These are phyloP conservation scores for Chaetoscypha palmicola DNA, from an alignment of 2,329 filamentous ascomycete species.

Conservation along the genomic window DNA sequence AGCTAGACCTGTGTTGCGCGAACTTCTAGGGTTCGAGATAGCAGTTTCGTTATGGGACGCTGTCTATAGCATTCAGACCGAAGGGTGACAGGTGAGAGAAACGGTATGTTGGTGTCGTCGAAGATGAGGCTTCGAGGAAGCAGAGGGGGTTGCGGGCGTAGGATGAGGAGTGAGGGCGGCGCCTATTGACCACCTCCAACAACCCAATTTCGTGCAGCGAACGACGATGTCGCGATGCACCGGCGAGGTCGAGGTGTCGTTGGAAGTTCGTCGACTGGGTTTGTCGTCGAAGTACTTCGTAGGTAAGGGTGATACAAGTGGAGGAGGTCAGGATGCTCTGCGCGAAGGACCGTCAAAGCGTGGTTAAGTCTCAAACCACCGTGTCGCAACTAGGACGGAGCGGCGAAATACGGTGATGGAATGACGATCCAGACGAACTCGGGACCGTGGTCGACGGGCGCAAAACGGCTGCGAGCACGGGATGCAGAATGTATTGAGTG, in stretches of 20 bases:
- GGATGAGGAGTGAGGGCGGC: neutral
- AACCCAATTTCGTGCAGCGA: neutral
- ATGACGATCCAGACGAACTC: slow-evolving; percentile 5
- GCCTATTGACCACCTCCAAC: neutral
- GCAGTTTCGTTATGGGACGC: slow-evolving; percentile 23
- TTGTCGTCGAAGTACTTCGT: neutral
- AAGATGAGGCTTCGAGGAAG: neutral
- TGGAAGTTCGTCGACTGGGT: neutral
- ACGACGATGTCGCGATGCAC: neutral
- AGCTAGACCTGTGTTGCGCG: slow-evolving; percentile 25
- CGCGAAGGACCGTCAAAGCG: neutral
- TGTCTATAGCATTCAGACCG: neutral
- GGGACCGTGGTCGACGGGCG: too few relatives aligned
- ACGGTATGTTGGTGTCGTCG: neutral
- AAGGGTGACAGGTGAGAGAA: neutral
- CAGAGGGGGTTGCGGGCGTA: neutral
- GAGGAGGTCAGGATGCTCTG: neutral
- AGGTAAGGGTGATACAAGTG: neutral
- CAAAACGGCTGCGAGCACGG: too few relatives aligned
- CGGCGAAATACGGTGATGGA: neutral
- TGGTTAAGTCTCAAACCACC: neutral
- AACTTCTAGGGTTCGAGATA: slow-evolving; percentile 15
- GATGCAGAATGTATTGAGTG: too few relatives aligned
- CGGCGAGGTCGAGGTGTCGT: neutral
- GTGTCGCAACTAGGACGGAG: slow-evolving; percentile 4